Conservation (phyloP, 1,139 yeast genomes). For the Yarrowia galli region DNA sequence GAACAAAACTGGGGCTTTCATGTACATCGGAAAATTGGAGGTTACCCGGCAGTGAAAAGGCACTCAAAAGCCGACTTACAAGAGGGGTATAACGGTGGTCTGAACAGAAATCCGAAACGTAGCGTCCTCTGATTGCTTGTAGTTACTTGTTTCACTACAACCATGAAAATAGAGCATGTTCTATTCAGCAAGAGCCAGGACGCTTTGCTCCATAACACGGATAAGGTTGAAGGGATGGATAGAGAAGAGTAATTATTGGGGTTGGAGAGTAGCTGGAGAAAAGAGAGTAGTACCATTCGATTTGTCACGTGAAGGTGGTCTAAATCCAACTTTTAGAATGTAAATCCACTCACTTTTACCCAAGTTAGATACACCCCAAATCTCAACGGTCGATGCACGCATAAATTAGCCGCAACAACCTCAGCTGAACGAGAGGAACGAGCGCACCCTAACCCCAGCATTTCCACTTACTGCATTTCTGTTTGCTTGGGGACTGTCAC, state of each 20-base stretch:
- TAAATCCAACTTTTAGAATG: too few relatives aligned
- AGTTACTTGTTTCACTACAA: too few relatives aligned
- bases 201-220: constrained; percentile 5
- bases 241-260: rapidly evolving
- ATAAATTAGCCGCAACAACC: background rate
- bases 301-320: background rate
- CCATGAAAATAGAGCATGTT: too few relatives aligned
- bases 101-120: too few relatives aligned
- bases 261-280: too few relatives aligned
- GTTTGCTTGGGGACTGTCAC: background rate
- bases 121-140: too few relatives aligned
- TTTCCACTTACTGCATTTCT: background rate
- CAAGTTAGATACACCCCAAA: background rate
- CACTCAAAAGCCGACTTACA: background rate
- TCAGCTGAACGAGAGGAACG: background rate
- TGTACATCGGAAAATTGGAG: constrained; percentile 21
- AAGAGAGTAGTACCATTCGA: background rate
- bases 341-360: background rate
- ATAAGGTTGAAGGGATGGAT: constrained; percentile 1
- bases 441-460: background rate
- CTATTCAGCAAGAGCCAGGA: too few relatives aligned
- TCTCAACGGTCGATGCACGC: background rate
- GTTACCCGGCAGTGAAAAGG: too few relatives aligned
- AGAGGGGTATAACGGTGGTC: too few relatives aligned
- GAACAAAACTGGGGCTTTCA: background rate